Evolutionary conservation across 805 yeast species (phyloP).

Genomic region (Saturnispora sanitii): DNA sequence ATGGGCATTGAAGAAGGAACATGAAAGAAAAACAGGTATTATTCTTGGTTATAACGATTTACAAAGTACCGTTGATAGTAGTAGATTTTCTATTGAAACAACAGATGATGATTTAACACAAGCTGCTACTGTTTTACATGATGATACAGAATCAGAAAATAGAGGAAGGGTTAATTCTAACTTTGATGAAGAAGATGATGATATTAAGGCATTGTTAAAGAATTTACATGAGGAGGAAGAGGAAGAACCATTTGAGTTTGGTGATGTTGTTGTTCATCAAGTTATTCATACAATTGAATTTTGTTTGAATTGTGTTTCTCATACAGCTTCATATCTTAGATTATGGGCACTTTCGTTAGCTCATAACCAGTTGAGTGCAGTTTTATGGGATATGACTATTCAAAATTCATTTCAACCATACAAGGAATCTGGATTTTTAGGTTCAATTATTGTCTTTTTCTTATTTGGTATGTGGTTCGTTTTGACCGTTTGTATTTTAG

Average conservation of each 20-base stretch:
- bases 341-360: constrained; percentile 97
- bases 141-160: not conserved
- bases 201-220: constrained; percentile 11
- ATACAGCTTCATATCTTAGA: constrained; percentile 93
- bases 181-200: constrained; percentile 22
- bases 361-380: constrained; percentile 92
- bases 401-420: constrained; percentile 55
- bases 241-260: constrained; percentile 39
- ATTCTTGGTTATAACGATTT: constrained; percentile 44
- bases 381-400: constrained; percentile 93
- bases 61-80: constrained; percentile 30
- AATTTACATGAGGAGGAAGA: constrained; percentile 9
- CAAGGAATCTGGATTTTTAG: constrained; percentile 41
- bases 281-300: constrained; percentile 97
- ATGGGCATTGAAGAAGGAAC: constrained; percentile 31
- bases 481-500: constrained; percentile 82
- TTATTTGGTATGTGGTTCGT: constrained; percentile 93
- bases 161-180: not conserved
- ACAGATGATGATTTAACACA: not conserved
- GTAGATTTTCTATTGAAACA: constrained; percentile 10
- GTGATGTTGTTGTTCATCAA: constrained; percentile 93
- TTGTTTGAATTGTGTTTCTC: constrained; percentile 95
- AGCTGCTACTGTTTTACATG: not conserved
- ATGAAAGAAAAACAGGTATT: constrained; percentile 33
- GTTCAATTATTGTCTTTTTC: constrained; percentile 65